phyloP scores from a whole-genome alignment of 1,139 yeast genomes.

The Nadsonia starkeyi-henricii region DNA sequence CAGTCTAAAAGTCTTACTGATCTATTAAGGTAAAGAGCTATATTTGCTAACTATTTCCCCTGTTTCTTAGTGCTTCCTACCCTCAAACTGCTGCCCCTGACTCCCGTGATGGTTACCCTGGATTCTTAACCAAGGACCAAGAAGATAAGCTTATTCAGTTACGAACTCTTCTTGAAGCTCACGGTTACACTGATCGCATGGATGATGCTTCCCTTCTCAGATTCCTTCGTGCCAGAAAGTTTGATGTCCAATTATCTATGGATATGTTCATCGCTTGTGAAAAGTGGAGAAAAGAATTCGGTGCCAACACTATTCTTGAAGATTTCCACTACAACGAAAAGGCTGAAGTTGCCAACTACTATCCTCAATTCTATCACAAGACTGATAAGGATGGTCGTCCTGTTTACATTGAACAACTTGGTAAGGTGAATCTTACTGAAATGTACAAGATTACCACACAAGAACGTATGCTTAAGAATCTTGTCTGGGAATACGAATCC shows the following conservation, averaged over 20 bases:
- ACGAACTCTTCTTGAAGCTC: slow-evolving; percentile 41
- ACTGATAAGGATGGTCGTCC: slow-evolving; percentile 97
- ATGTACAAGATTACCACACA: slow-evolving; percentile 90
- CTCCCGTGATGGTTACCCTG: slow-evolving; percentile 68
- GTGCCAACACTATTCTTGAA: slow-evolving; percentile 69
- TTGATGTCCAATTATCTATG: slow-evolving; percentile 65
- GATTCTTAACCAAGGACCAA: slow-evolving; percentile 62
- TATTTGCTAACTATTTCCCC: no score
- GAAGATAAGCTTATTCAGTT: slow-evolving; percentile 43
- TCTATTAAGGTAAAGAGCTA: no score
- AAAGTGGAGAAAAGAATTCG: slow-evolving; percentile 79
- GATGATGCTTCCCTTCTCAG: slow-evolving; percentile 87
- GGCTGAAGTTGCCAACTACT: slow-evolving; percentile 72
- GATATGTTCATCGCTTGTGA: slow-evolving; percentile 82
- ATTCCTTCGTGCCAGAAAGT: slow-evolving; percentile 90
- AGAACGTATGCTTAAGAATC: slow-evolving; percentile 89
- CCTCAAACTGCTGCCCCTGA: slow-evolving; percentile 58
- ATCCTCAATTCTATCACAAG: slow-evolving; percentile 96
- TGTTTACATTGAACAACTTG: slow-evolving; percentile 84
- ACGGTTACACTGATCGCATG: slow-evolving; percentile 58
- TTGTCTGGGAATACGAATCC: slow-evolving; percentile 96
- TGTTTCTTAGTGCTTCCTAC: slow-evolving; percentile 24
- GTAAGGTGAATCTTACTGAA: slow-evolving; percentile 74
- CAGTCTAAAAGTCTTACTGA: no score
- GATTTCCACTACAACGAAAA: slow-evolving; percentile 88